Evolutionary conservation across 768 basidiomycete genomes (phyloP).

Genomic region (Macrolepiota fuliginosa): DNA sequence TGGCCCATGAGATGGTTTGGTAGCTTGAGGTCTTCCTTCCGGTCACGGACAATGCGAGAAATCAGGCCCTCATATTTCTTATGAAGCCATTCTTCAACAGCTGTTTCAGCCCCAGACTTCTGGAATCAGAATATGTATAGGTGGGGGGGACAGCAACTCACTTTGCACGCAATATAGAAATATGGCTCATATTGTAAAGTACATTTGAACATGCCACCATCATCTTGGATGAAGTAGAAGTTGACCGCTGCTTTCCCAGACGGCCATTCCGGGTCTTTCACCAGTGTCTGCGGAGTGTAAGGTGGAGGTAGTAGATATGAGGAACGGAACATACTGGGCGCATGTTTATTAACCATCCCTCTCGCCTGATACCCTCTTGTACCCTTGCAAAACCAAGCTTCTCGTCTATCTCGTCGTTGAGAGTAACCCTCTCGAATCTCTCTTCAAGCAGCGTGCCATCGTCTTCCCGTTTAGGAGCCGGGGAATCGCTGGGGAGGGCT

Average conservation of each 20-base stretch:
- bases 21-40: constrained; percentile 91
- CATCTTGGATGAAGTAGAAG: constrained; percentile 96
- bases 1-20: constrained; percentile 99
- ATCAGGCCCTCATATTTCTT: constrained; percentile 92
- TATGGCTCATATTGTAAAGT: constrained; percentile 94
- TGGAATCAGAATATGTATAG: constrained; percentile 5
- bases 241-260: constrained; percentile 90
- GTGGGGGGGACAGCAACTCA: constrained; percentile 29
- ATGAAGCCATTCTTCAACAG: constrained; percentile 93
- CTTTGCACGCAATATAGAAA: constrained; percentile 91
- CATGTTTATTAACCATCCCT: constrained; percentile 99
- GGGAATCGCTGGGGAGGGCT: constrained; percentile 38
- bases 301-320: background rate
- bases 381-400: constrained; percentile 84
- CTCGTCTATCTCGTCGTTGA: constrained; percentile 89
- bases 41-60: constrained; percentile 70
- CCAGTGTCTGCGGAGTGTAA: constrained; percentile 56
- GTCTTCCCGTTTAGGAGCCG: constrained; percentile 70
- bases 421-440: constrained; percentile 73
- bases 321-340: constrained; percentile 68
- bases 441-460: constrained; percentile 88
- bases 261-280: constrained; percentile 84
- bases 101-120: constrained; percentile 81
- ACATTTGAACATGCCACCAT: constrained; percentile 94
- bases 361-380: constrained; percentile 72